Base-by-base conservation (phyloP, 768 basidiomycete genomes). In the Leccinum ochraceum region DNA sequence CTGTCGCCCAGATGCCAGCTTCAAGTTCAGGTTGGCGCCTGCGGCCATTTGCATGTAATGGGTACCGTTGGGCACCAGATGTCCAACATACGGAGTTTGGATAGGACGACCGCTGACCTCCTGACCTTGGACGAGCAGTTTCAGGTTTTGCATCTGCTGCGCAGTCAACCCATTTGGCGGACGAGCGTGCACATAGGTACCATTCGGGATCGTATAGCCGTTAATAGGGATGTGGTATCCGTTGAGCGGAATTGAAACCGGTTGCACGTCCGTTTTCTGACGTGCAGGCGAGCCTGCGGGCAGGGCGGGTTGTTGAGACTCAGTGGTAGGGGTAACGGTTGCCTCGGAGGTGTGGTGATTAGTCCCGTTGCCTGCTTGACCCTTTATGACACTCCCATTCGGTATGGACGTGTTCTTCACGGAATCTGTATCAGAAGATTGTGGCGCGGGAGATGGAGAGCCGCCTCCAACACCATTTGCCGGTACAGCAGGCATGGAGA, bases 71-170 rank as follows among this genome's bases (percentile, higher is more conserved):
- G 66, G 61, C 20, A 74, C 66, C 30, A 67, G 51, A 28, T 76
- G 74, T 54, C 74, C 74, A 54, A 71, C 60, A 32, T 69, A 75
- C 13, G 70, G 62, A 3, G 65, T 20, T 58, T 71, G 75, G 13
- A 80, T 77, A 67, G 80, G 76, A 60, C 75, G 73, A 59, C 70
- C 72, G 56, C 76, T 75, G 39, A 79, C 65, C 49, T 81, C 82
- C 60, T 76, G 78, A 17, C 70, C 73, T 56, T 73, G 75, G 37
- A 80, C 81, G 60, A 86, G 82, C 9, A 81, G 74, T 72, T 87
- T 87, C 46, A 88, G 66, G 57, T 76, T 80, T 69, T 86, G 85
- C 70, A 88, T 75, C 66, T 88, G 86, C 61, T 88, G 87, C 20
- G 76, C 60, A 36, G 78, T 83, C 51, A 88, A 69, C 2, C 76